Evolutionary conservation across 2,329 filamentous ascomycete genomes (phyloP).

Genomic region (Sclerotinia borealis): DNA sequence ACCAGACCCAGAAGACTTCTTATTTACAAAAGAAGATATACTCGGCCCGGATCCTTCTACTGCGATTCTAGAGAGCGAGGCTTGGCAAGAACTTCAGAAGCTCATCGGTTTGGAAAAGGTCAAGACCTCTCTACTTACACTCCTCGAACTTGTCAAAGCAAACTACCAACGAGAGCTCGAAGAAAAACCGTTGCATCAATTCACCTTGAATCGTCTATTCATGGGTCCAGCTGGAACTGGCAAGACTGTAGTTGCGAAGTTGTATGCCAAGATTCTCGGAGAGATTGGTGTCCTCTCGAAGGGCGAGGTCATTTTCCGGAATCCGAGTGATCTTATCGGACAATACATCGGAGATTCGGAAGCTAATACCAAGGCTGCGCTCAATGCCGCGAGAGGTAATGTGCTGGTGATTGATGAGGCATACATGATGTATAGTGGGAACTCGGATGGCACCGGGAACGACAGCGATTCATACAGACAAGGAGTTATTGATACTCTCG

Average conservation of each 20-base stretch:
- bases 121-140: constrained; percentile 49
- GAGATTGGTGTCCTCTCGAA: constrained; percentile 49
- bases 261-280: constrained; percentile 63
- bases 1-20: not conserved
- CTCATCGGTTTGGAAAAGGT: constrained; percentile 52
- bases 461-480: constrained; percentile 52
- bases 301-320: constrained; percentile 41
- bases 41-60: constrained; percentile 59
- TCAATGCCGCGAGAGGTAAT: constrained; percentile 50
- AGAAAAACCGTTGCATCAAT: constrained; percentile 54
- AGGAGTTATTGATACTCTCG: constrained; percentile 67
- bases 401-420: constrained; percentile 54
- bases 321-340: constrained; percentile 37
- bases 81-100: constrained; percentile 51
- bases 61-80: constrained; percentile 43
- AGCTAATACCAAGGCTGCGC: constrained; percentile 62
- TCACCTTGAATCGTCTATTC: constrained; percentile 62
- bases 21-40: constrained; percentile 59
- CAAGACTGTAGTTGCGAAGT: constrained; percentile 67
- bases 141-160: constrained; percentile 48
- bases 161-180: constrained; percentile 55
- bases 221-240: constrained; percentile 69
- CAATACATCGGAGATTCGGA: constrained; percentile 57
- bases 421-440: constrained; percentile 41
- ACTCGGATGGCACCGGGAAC: constrained; percentile 26